phyloP scores from a whole-genome alignment of 2,329 filamentous ascomycete genomes.

The Botrytis galanthina region DNA sequence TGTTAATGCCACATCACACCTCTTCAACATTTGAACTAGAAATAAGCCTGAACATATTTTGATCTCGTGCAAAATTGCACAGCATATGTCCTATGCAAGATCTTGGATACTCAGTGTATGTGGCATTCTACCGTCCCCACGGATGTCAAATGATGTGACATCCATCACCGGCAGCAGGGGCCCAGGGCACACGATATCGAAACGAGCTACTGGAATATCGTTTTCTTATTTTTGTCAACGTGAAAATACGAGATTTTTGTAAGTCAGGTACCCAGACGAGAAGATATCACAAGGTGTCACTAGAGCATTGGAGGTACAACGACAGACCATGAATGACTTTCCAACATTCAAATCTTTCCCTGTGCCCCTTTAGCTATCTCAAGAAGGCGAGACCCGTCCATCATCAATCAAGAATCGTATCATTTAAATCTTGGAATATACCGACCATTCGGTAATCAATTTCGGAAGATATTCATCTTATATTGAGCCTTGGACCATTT shows the following conservation, averaged over 20 bases:
- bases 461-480: background rate
- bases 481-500: background rate
- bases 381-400: too few relatives aligned
- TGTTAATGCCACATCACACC: background rate
- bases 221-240: background rate
- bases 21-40: background rate
- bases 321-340: background rate
- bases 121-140: background rate
- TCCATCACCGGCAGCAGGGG: background rate
- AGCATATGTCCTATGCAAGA: background rate
- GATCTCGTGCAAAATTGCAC: background rate
- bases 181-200: background rate
- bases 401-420: background rate
- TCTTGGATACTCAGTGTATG: background rate
- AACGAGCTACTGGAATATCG: background rate
- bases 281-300: background rate
- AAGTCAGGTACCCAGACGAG: too few relatives aligned
- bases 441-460: background rate
- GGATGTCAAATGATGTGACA: constrained; percentile 8
- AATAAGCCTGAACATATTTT: background rate
- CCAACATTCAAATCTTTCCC: background rate
- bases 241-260: background rate
- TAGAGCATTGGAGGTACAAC: background rate
- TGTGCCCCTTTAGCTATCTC: background rate
- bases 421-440: background rate